These are phyloP conservation scores for Yamadazyma triangularis DNA, from an alignment of 1,139 yeast species.

Conservation along the genomic window DNA sequence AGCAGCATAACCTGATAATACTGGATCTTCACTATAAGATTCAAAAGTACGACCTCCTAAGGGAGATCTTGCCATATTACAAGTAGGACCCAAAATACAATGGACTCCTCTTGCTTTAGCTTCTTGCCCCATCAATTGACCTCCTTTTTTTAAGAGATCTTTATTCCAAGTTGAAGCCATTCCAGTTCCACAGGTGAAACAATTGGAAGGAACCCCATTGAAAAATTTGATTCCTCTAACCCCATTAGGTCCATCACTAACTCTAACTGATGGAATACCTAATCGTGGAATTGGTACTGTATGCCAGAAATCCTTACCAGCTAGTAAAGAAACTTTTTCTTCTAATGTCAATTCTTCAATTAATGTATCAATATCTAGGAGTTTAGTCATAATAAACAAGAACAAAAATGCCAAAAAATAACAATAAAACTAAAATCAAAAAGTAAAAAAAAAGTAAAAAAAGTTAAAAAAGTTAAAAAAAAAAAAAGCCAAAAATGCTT, in stretches of 20 bases:
- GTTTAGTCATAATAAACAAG: background rate
- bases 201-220: conserved; percentile 30
- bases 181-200: conserved; percentile 35
- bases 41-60: conserved; percentile 65
- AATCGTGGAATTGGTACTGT: conserved; percentile 46
- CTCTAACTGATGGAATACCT: conserved; percentile 29
- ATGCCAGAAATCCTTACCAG: conserved; percentile 56
- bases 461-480: no score
- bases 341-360: conserved; percentile 38
- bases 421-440: no score
- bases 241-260: conserved; percentile 36
- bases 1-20: conserved; percentile 49
- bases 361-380: conserved; percentile 41
- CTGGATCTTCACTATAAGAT: conserved; percentile 60
- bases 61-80: conserved; percentile 55
- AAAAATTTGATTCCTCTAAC: conserved; percentile 30
- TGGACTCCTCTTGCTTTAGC: conserved; percentile 34
- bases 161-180: conserved; percentile 41
- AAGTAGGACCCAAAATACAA: conserved; percentile 51
- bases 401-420: no score
- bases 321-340: conserved; percentile 46
- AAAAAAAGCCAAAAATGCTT: background rate
- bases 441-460: background rate
- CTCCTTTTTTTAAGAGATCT: conserved; percentile 22
- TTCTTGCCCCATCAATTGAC: conserved; percentile 31